phyloP scores from a whole-genome alignment of 2,329 filamentous ascomycete genomes.

The Penicillium sp. region DNA sequence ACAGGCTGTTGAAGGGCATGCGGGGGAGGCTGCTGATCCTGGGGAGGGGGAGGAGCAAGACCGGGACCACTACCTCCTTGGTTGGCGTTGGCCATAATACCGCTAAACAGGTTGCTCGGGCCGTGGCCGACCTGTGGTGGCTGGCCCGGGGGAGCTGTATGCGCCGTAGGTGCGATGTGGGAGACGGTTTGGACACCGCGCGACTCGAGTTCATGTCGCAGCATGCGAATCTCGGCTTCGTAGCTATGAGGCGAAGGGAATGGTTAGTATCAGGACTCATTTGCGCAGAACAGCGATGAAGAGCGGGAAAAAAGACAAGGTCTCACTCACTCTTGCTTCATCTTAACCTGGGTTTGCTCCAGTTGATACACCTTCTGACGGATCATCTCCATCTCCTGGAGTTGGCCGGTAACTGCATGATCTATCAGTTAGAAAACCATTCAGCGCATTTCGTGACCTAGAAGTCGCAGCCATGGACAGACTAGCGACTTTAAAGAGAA shows the following conservation, averaged over 20 bases:
- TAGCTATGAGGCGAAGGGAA: conserved; percentile 60
- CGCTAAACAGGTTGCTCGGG: conserved; percentile 85
- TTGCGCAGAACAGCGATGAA: not conserved
- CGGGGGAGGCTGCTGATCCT: conserved; percentile 61
- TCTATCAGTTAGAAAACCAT: conserved; percentile 30
- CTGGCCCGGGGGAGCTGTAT: conserved; percentile 79
- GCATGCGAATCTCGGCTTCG: conserved; percentile 82
- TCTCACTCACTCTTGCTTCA: conserved; percentile 83
- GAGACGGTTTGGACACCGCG: conserved; percentile 65
- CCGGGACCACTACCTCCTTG: conserved; percentile 81
- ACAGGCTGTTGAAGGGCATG: conserved; percentile 62
- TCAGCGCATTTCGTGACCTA: conserved; percentile 20
- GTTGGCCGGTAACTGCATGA: conserved; percentile 75
- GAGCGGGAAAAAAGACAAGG: not conserved
- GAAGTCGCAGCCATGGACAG: conserved; percentile 10
- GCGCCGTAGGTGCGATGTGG: conserved; percentile 72
- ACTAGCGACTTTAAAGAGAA: conserved; percentile 6
- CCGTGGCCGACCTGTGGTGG: conserved; percentile 86
- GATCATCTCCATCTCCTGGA: conserved; percentile 93
- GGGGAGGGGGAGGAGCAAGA: conserved; percentile 72
- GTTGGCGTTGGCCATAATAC: conserved; percentile 78
- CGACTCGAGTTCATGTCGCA: conserved; percentile 83
- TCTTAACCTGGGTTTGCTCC: conserved; percentile 81
- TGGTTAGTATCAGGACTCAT: not conserved
- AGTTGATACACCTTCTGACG: conserved; percentile 90